phyloP scores from a whole-genome alignment of 2,329 filamentous ascomycete species.

The Gaeumannomyces sp. region DNA sequence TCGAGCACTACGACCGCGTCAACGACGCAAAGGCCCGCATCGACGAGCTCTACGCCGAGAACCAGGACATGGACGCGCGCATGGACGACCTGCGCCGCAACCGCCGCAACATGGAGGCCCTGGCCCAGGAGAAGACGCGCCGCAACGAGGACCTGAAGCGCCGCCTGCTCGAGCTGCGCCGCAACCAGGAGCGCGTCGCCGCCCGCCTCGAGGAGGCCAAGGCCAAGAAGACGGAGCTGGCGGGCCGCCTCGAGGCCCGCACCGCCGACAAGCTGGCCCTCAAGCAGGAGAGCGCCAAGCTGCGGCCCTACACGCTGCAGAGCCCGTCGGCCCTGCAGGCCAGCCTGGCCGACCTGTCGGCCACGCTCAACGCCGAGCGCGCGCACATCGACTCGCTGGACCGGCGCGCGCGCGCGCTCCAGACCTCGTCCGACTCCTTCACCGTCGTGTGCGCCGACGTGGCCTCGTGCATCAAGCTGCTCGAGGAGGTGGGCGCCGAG shows the following conservation, averaged over 20 bases:
- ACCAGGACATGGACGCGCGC: conserved; percentile 77
- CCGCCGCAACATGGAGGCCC: conserved; percentile 71
- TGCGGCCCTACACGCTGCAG: conserved; percentile 87
- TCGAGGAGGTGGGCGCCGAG: conserved; percentile 82
- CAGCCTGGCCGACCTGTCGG: conserved; percentile 73
- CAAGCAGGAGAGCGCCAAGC: conserved; percentile 79
- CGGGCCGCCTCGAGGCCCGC: conserved; percentile 64
- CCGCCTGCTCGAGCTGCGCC: conserved; percentile 70
- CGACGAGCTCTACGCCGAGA: conserved; percentile 76
- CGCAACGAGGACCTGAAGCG: conserved; percentile 84
- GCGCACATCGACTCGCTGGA: conserved; percentile 82
- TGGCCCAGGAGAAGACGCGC: conserved; percentile 77
- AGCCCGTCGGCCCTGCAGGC: conserved; percentile 79
- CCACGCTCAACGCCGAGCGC: conserved; percentile 72
- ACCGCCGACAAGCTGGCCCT: conserved; percentile 63
- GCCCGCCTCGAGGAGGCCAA: conserved; percentile 79
- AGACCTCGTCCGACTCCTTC: conserved; percentile 89
- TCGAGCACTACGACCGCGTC: conserved; percentile 87
- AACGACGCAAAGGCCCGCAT: conserved; percentile 83
- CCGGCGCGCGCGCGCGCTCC: conserved; percentile 77
- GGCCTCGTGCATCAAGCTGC: conserved; percentile 76
- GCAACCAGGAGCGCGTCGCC: conserved; percentile 76
- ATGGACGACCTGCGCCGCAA: conserved; percentile 76
- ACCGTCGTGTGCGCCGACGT: conserved; percentile 79
- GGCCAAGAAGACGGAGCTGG: conserved; percentile 70